Base-by-base conservation (phyloP, 805 yeast species). In the Metschnikowia henanensis region DNA sequence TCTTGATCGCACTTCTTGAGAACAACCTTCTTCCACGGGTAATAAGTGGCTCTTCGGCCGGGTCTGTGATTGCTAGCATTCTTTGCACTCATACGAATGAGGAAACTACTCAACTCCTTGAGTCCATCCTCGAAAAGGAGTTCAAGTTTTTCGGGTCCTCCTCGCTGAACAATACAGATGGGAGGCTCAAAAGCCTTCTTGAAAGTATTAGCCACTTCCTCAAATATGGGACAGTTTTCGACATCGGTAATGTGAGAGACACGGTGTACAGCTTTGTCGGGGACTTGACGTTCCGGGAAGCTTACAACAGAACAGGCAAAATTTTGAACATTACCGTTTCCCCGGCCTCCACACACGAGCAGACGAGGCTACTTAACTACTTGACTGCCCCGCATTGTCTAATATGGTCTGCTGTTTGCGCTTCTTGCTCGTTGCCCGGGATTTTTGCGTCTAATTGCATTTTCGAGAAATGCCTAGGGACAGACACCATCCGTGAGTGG, bases 251-350 rank as follows among this genome's bases (percentile, higher is more conserved):
- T 49, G 66, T 94, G 43, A 78, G 80, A 45, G 70, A 73, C 10
- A 88, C 97, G 16, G 83, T 91, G 85, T 77, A 77, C 38, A 81
- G 74, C 4, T 79, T 92, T 51, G 71, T 92, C 4, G 98, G 98
- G 1, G 92, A 91, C 58, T 66, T 92, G 51, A 94, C 99, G 0
- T 92, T 94, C 59, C 81, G 89, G 57, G 98, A 92, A 64, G 96
- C 97, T 0, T 92, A 88, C 61, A 89, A 94, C 59, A 79, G 96
- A 56, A 91, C 97, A 0, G 96, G 98, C 0, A 78, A 91, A 45
- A 87, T 94, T n/a, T 70, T 94, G 47, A 94, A 94, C 59, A 87
- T 94, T 36, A 91, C 97, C 0, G 99, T 94, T 0, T 89, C 97
- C 0, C 86, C 97, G 1, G 91, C 95, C 0, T 84, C 95, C 1